A percentile compares a stretch with the other conserved stretches of the same genome.
Conservation (phyloP, 352 stramenopile genomes). For the Phytopythium boreale region DNA sequence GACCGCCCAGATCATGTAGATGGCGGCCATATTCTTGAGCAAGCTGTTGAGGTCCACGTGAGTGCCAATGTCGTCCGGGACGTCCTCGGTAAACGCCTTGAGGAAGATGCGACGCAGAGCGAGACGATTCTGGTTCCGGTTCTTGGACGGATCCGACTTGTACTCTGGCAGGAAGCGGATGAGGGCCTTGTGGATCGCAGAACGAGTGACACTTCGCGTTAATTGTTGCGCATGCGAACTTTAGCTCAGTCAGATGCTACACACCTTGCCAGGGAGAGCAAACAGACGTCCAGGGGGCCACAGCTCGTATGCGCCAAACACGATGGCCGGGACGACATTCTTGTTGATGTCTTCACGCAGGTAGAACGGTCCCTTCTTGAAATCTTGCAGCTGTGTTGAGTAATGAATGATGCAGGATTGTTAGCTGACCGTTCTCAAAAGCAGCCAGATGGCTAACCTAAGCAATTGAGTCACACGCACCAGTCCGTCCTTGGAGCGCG, state of each 20-base stretch:
- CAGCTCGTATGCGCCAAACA: conserved; percentile 81
- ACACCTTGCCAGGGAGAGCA: conserved; percentile 63
- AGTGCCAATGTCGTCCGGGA: conserved; percentile 62
- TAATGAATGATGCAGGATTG: not conserved
- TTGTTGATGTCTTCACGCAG: conserved; percentile 80
- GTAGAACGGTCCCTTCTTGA: conserved; percentile 88
- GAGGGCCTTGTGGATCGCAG: conserved; percentile 32
- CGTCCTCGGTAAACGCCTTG: conserved; percentile 64
- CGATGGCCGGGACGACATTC: conserved; percentile 70
- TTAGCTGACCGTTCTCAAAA: not conserved
- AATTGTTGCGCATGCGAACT: not conserved
- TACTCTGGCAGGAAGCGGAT: conserved; percentile 78
- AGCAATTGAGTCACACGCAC: conserved; percentile 17
- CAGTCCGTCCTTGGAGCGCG: conserved; percentile 76
- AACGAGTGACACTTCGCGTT: not conserved
- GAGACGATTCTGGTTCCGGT: conserved; percentile 79
- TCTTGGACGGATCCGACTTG: conserved; percentile 58
- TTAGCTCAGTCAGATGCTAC: conserved; percentile 1
- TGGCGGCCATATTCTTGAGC: conserved; percentile 55
- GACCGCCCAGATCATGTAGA: conserved; percentile 71
- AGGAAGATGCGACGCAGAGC: conserved; percentile 79
- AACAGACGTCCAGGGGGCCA: conserved; percentile 77
- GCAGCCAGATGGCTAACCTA: not conserved
- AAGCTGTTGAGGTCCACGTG: conserved; percentile 48
- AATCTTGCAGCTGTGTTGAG: conserved; percentile 61